These are phyloP conservation scores for Thielaviopsis musarum DNA, from an alignment of 2,329 filamentous ascomycete genomes.

Conservation along the genomic window DNA sequence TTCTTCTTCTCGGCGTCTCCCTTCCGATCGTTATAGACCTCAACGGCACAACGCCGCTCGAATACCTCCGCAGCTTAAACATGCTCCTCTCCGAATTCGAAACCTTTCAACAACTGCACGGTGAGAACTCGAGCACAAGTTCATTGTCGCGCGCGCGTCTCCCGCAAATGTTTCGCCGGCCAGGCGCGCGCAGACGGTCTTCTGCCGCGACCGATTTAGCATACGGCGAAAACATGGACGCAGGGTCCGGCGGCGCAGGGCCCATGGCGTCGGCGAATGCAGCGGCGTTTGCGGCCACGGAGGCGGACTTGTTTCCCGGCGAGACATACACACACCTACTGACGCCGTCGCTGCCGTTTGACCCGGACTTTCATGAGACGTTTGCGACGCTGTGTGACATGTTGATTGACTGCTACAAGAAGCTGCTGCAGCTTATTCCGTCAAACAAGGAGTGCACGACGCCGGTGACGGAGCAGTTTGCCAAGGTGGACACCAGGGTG, in stretches of 20 bases:
- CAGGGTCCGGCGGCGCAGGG: constrained; percentile 16
- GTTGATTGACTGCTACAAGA: constrained; percentile 78
- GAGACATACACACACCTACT: constrained; percentile 80
- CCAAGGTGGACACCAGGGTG: constrained; percentile 72
- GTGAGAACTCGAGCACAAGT: constrained; percentile 54
- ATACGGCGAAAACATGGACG: constrained; percentile 16
- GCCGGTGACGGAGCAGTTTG: constrained; percentile 65
- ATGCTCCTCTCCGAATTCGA: constrained; percentile 83
- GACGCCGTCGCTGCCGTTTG: constrained; percentile 85
- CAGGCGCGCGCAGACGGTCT: constrained; percentile 34
- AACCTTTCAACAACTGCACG: constrained; percentile 75
- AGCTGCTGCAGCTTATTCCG: constrained; percentile 58
- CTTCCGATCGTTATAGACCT: constrained; percentile 81
- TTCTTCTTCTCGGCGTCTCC: constrained; percentile 80
- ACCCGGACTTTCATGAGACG: constrained; percentile 92
- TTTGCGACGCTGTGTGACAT: constrained; percentile 93
- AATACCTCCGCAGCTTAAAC: constrained; percentile 78
- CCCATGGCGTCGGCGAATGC: constrained; percentile 23
- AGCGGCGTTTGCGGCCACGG: constrained; percentile 41
- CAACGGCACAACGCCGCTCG: constrained; percentile 58
- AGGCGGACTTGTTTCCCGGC: constrained; percentile 54
- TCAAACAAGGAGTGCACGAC: constrained; percentile 56
- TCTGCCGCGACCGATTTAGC: constrained; percentile 28
- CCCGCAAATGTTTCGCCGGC: constrained; percentile 66
- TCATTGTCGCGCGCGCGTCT: constrained; percentile 64